Evolutionary conservation across 768 basidiomycete species (phyloP).

Genomic region (Chalciporus sphaerocephalus): DNA sequence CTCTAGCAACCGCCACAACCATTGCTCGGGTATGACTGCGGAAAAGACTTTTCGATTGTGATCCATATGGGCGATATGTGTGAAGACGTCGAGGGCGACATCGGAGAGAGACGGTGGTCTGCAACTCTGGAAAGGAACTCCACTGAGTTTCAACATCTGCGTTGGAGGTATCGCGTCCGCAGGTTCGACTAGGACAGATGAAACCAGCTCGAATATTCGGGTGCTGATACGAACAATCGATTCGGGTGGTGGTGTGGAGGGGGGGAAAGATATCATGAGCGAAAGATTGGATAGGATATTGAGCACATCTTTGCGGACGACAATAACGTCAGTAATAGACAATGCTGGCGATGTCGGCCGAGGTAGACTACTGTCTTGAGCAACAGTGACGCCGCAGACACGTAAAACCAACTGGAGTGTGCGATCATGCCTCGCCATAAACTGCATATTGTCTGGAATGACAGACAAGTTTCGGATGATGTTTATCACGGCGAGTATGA

Average conservation of each 20-base stretch:
- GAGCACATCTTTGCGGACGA: slow-evolving; percentile 73
- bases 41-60: slow-evolving; percentile 72
- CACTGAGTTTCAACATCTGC: slow-evolving; percentile 51
- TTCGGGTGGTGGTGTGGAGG: slow-evolving; percentile 36
- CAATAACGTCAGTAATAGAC: slow-evolving; percentile 66
- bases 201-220: slow-evolving; percentile 60
- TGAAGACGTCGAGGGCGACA: slow-evolving; percentile 79
- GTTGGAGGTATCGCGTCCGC: slow-evolving; percentile 61
- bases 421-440: slow-evolving; percentile 60
- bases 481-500: slow-evolving; percentile 66
- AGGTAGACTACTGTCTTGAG: slow-evolving; percentile 29
- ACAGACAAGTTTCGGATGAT: slow-evolving; percentile 86
- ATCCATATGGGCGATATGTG: slow-evolving; percentile 73
- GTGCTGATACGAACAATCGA: slow-evolving; percentile 46
- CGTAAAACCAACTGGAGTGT: slow-evolving; percentile 66
- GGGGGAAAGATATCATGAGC: slow-evolving; percentile 45
- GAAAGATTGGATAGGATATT: slow-evolving; percentile 64
- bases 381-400: slow-evolving; percentile 49
- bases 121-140: slow-evolving; percentile 37
- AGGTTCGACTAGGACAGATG: slow-evolving; percentile 73
- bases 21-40: slow-evolving; percentile 50
- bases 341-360: slow-evolving; percentile 53
- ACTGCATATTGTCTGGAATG: slow-evolving; percentile 62
- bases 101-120: slow-evolving; percentile 64
- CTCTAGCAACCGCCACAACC: slow-evolving; percentile 60